Percentiles rank a stretch among this genome's conserved stretches.
Evolutionary conservation across 202 grass and related monocot genomes (phyloP).

Genomic region (Zoysia matrella): DNA sequence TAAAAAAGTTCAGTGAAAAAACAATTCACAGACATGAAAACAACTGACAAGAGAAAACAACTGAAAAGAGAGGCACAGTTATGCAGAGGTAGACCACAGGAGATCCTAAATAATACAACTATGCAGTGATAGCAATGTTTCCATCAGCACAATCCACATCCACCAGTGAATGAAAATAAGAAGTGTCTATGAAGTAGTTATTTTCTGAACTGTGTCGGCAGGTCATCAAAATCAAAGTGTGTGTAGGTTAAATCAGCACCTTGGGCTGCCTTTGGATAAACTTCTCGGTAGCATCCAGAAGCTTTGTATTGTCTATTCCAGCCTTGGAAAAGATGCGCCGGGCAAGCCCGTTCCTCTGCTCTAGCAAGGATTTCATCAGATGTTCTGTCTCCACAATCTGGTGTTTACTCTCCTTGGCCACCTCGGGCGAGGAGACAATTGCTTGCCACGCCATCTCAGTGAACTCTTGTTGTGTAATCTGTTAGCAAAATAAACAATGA

Average conservation of each 20-base stretch:
- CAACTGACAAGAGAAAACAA: too few relatives aligned
- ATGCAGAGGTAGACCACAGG: background rate
- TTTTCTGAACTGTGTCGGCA: background rate
- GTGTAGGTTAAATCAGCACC: slow-evolving; percentile 62
- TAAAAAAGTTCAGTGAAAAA: background rate
- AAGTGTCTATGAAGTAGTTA: background rate
- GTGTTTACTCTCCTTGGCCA: slow-evolving; percentile 94
- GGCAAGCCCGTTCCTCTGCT: slow-evolving; percentile 96
- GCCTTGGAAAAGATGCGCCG: slow-evolving; percentile 94
- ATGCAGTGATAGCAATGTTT: background rate
- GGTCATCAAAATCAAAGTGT: background rate
- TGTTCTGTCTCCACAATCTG: slow-evolving; percentile 99
- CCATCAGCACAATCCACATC: background rate
- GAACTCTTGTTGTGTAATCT: slow-evolving; percentile 99
- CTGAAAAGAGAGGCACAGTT: background rate
- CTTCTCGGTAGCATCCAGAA: slow-evolving; percentile 87
- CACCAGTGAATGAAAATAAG: background rate
- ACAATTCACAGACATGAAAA: background rate
- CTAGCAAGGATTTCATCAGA: slow-evolving; percentile 92
- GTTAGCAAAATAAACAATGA: background rate
- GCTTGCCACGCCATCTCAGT: slow-evolving; percentile 98
- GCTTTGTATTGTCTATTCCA: slow-evolving; percentile 90
- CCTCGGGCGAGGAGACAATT: slow-evolving; percentile 83
- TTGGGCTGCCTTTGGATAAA: slow-evolving; percentile 97
- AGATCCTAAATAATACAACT: background rate